Conservation (phyloP, 2,329 filamentous ascomycete species). For the Ceratocystiopsis brevicomis region DNA sequence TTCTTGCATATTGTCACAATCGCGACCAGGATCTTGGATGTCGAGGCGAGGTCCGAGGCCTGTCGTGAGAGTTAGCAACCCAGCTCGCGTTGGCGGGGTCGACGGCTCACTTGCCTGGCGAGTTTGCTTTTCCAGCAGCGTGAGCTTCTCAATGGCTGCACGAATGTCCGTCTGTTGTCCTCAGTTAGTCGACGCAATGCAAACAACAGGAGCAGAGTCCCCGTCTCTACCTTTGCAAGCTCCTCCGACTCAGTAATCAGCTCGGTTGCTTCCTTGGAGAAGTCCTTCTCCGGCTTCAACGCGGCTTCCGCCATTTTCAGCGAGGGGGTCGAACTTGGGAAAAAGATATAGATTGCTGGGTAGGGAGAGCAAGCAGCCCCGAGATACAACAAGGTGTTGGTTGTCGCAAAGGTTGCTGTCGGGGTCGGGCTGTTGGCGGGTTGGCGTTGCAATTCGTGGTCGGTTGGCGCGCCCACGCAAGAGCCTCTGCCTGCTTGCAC, state of each 20-base stretch:
- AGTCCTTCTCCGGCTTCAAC: slow-evolving; percentile 96
- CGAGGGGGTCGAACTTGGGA: neutral
- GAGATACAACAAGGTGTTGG: too few species aligned
- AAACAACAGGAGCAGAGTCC: neutral
- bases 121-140: slow-evolving; percentile 84
- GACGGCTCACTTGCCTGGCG: slow-evolving; percentile 49
- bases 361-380: neutral
- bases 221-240: slow-evolving; percentile 51
- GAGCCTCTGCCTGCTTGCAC: neutral
- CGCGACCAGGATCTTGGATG: slow-evolving; percentile 67
- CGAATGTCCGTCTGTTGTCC: slow-evolving; percentile 53
- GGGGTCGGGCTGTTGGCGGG: too few species aligned
- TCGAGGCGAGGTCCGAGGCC: slow-evolving; percentile 91
- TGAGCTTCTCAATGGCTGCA: slow-evolving; percentile 82
- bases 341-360: neutral
- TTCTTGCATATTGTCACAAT: slow-evolving; percentile 93
- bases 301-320: slow-evolving; percentile 59
- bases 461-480: neutral
- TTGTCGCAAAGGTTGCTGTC: too few species aligned
- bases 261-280: slow-evolving; percentile 86
- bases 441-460: too few species aligned
- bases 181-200: neutral
- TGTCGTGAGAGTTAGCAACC: slow-evolving; percentile 16
- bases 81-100: neutral
- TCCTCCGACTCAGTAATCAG: slow-evolving; percentile 79